Evolutionary conservation across 176 grass and related monocot genomes (phyloP), one percentile per base, ranked within the genome.

Genomic region (Carex littledalei): DNA sequence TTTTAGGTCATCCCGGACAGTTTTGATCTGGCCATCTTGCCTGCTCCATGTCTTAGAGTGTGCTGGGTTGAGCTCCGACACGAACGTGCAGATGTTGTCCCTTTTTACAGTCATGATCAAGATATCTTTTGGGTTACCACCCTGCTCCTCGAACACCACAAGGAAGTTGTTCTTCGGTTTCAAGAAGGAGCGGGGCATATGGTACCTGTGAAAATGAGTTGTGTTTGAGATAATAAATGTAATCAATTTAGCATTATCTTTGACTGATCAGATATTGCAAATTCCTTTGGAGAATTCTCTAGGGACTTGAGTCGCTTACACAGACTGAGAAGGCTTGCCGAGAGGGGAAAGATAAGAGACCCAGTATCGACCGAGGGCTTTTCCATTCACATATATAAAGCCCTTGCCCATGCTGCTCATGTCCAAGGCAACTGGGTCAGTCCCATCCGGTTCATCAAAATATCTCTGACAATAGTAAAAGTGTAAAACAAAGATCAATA

Each of bases 321-420:
- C 3, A 71, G 89, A 67, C 70, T 98, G 95, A 83, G 95, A 98
- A 90, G 95, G 85, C 10, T 58, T 37, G 70, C 93, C 93, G 0
- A 85, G 86, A 83, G 87, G 62, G 68, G 62, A 88, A 80, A 4
- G 77, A 79, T 68, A 94, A 73, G 91, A 90, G 15, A 78, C 77
- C 95, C 95, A 93, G 77, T 93, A 91, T 22, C 94, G 87, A 20
- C 94, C 91, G 5, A 97, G 6, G 24, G 81, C 78, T 74, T 93
- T 85, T 26, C 94, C 91, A 13, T 93, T 93, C 45, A 97, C 81
- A 67, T 83, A 97, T 37, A 88, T 68, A 72, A 92, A 80, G 18
- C 95, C 95, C 74, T 98, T 98, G 49, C 88, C 67, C 95, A 94
- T 98, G 79, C 90, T 86, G 77, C 45, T 90, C 95, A 98, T 53